Conservation (phyloP, 2,329 filamentous ascomycete species). For the Colletotrichum horii region DNA sequence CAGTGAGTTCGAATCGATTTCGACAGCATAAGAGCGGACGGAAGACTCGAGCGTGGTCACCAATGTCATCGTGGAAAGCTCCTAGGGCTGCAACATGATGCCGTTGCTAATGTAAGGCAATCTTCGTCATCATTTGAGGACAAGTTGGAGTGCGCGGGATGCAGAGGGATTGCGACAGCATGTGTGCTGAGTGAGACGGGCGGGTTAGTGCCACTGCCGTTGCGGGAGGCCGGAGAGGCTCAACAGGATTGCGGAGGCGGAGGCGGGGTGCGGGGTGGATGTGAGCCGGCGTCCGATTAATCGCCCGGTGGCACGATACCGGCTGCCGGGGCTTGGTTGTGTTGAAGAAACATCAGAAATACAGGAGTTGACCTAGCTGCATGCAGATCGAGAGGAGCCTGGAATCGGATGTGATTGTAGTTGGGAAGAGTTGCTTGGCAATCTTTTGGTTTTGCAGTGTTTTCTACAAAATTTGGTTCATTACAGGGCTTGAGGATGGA, state of each 20-base stretch:
- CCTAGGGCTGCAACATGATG: too few relatives aligned
- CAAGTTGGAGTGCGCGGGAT: background rate
- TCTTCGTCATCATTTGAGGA: background rate
- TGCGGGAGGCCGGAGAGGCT: background rate
- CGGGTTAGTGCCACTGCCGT: background rate
- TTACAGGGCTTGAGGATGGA: background rate
- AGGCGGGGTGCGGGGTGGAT: background rate
- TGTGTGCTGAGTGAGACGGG: background rate
- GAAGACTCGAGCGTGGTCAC: background rate
- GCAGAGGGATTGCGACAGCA: background rate
- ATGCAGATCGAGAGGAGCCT: background rate
- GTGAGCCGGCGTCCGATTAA: background rate
- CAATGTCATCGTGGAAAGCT: too few relatives aligned
- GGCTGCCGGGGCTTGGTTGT: background rate
- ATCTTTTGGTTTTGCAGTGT: background rate
- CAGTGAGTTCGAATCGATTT: too few relatives aligned
- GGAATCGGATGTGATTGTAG: too few relatives aligned
- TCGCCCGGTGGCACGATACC: background rate
- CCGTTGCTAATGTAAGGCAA: too few relatives aligned
- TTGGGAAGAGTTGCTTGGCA: too few relatives aligned
- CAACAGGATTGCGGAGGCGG: background rate
- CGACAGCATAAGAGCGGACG: too few relatives aligned
- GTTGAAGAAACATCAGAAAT: background rate
- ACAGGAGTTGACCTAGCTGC: background rate
- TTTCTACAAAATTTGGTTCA: background rate